Base-by-base conservation (phyloP, 2,329 filamentous ascomycete species). In the Trichoderma cornu-damae region DNA sequence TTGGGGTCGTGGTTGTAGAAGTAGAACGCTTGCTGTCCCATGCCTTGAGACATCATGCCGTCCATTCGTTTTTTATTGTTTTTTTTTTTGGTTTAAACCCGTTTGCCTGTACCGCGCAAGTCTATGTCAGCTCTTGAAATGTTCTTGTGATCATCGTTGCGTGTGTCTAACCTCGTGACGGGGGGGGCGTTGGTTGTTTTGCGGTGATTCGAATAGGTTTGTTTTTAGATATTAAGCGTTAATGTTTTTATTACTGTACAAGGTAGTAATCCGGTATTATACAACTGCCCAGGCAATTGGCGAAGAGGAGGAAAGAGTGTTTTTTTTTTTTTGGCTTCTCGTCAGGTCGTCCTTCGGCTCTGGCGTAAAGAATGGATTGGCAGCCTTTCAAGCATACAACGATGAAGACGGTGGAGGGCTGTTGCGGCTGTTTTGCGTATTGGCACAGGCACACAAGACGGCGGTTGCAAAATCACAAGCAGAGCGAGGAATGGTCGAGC, bases 1-100 rank as follows among this genome's bases (percentile, higher is more conserved):
- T 83, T 85, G 62, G 86, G 80, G 65, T 94, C 89, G 63, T 88
- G 85, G 67, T 84, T 87, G 78, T 93, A 96, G 80, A 92, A 94
- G 81, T 89, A 92, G 79, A 91, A 95, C 59, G 88, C 79, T 63
- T 86, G 83, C 75, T 89, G 87, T 61, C 81, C 84, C 79, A 89
- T 83, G 67, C 80, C 72, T 72, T 81, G 83, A 67, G 74, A 69
- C 75, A 82, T 79, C 75, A 81, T 76, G 62, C 72, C 49, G 68
- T 89, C 87, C 87, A 90, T 90, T 77, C n/a, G n/a, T n/a, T n/a
- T n/a, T n/a, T n/a, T n/a, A n/a, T n/a, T n/a, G n/a, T n/a, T n/a
- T n/a, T n/a, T n/a, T n/a, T n/a, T n/a, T n/a, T n/a, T n/a, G n/a
- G n/a, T n/a, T n/a, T n/a, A n/a, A n/a, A n/a, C n/a, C n/a, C n/a